phyloP scores from a whole-genome alignment of 805 yeast species.

The Debaryomyces castellii region DNA sequence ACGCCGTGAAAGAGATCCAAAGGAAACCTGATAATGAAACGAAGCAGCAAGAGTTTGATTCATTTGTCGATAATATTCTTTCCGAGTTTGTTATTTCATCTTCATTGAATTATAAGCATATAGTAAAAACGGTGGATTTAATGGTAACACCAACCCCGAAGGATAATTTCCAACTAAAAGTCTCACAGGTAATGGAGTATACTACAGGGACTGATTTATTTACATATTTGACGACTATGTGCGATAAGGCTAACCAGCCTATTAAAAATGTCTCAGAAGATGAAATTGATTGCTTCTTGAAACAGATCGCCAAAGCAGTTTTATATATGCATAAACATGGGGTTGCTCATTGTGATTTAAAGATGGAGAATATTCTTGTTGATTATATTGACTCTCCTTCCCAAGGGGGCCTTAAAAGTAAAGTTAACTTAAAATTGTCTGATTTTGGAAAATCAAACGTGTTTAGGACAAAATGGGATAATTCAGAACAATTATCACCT shows the following conservation, averaged over 20 bases:
- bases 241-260: slow-evolving; percentile 6
- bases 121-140: slow-evolving; percentile 75
- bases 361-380: slow-evolving; percentile 81
- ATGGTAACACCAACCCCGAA: slow-evolving; percentile 42
- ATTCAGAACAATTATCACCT: slow-evolving; percentile 38
- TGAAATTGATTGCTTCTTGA: slow-evolving; percentile 88
- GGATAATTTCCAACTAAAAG: slow-evolving; percentile 8
- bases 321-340: slow-evolving; percentile 88
- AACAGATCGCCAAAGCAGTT: slow-evolving; percentile 80
- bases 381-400: slow-evolving; percentile 6
- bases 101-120: slow-evolving; percentile 71
- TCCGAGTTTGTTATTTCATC: slow-evolving; percentile 89
- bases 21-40: slow-evolving; percentile 14
- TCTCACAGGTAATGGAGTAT: slow-evolving; percentile 40
- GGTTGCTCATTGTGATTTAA: slow-evolving; percentile 90
- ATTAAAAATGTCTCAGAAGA: slow-evolving; percentile 22
- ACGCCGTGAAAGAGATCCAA: slow-evolving; percentile 35
- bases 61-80: slow-evolving; percentile 70
- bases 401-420: slow-evolving; percentile 4
- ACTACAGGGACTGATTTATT: slow-evolving; percentile 37
- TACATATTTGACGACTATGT: slow-evolving; percentile 23
- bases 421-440: slow-evolving; percentile 33
- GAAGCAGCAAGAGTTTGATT: slow-evolving; percentile 29
- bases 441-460: slow-evolving; percentile 94
- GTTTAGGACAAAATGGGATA: slow-evolving; percentile 85